Conservation (phyloP, 139 green algal genomes). For the Diplosphaera chodatii region DNA sequence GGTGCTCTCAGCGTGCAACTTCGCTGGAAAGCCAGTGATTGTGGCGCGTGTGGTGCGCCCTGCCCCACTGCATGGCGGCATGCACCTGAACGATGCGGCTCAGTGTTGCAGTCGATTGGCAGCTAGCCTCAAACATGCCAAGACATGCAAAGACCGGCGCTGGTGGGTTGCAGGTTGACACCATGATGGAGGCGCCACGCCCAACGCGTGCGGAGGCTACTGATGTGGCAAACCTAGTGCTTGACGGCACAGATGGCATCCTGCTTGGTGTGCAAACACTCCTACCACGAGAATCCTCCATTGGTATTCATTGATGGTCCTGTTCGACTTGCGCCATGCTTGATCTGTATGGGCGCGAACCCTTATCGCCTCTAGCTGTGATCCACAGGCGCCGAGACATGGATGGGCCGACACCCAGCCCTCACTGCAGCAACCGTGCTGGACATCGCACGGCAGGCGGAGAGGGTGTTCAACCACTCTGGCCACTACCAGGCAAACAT, state of each 20-base stretch:
- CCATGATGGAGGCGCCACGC: conserved; percentile 60
- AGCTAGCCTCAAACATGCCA: too few relatives aligned
- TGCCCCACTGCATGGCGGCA: too few relatives aligned
- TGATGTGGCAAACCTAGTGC: conserved; percentile 90
- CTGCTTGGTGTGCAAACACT: conserved; percentile 73
- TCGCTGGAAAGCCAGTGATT: conserved; percentile 71
- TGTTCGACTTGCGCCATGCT: too few relatives aligned
- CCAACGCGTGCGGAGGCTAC: conserved; percentile 69
- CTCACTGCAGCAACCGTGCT: conserved; percentile 67
- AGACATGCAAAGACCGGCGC: too few relatives aligned
- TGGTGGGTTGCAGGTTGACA: conserved; percentile 66
- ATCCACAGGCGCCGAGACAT: conserved; percentile 63
- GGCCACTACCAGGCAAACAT: conserved; percentile 45
- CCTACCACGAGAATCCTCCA: conserved; percentile 29
- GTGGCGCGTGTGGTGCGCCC: conserved; percentile 68
- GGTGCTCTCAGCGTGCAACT: conserved; percentile 42
- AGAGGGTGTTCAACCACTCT: conserved; percentile 50
- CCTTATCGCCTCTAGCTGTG: too few relatives aligned
- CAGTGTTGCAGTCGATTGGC: too few relatives aligned
- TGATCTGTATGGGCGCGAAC: too few relatives aligned
- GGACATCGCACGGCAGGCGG: conserved; percentile 49
- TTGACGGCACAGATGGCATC: conserved; percentile 72
- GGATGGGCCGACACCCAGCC: conserved; percentile 55
- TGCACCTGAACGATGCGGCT: too few relatives aligned
- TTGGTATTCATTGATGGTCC: too few relatives aligned